Base-by-base conservation (phyloP, 495 filamentous ascomycete genomes). In the Neurospora discreta region DNA sequence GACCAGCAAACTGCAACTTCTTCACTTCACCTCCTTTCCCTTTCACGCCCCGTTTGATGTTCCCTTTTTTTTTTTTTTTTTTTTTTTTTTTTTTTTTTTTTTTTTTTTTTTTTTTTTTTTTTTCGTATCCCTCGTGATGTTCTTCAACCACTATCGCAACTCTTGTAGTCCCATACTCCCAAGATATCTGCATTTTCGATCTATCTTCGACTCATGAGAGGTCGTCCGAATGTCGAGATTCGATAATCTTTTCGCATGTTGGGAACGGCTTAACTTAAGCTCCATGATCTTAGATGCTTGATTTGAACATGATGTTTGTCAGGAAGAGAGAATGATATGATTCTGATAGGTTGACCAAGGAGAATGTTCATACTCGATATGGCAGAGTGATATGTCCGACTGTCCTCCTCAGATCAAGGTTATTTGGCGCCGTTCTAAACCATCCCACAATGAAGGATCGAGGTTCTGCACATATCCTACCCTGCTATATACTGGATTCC, bases 211-310 rank as follows among this genome's bases (percentile, higher is more conserved):
- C 1, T 44, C 8, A 44, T 20, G 18, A 2, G 8, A 44, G 3
- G 18, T 20, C 3, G 8, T 44, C 10, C 18, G 20, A 3, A 44
- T 44, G 42, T 44, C 9, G 42, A 10, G 8, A 0, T 3, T 44
- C 8, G 3, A 8, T 1, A 10, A 3, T 1, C 0, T 44, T 9
- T 10, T 44, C 42, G 3, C 3, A 3, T 9, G 42, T 0, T 9
- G 42, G 20, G 1, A 26, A 26, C 13, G 44, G 20, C 44, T 52
- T 52, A 4, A 23, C 4, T 52, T 0, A 4, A 20, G 44, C 0
- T 1, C 0, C 3, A 15, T 23, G 23, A 0, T 15, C 11, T 15
- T 26, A 1, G 13, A 4, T 4, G 4, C 0, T 23, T 2, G 4
- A 52, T 13, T 1, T 1, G 10, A 46, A 23, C 20, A 13, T 58